A percentile compares a stretch with the other conserved stretches of the same genome.
Evolutionary conservation across 305 asterid genomes (phyloP).

Genomic region (Fraxinus velutina): DNA sequence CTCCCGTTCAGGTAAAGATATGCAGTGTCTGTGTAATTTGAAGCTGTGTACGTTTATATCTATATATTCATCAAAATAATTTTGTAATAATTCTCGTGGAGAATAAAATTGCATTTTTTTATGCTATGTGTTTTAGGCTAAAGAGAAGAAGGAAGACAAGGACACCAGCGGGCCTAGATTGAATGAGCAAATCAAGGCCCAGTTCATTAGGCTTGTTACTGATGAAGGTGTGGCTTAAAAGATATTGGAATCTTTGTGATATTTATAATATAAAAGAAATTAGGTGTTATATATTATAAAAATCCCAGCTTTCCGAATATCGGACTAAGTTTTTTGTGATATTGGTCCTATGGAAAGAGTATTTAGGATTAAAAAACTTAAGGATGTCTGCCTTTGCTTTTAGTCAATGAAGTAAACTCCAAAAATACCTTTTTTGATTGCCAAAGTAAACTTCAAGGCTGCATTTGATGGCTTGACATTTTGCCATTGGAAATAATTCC

Average conservation of each 20-base stretch:
- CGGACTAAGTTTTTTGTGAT: not conserved
- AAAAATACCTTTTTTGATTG: not conserved
- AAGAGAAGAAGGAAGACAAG: slow-evolving; percentile 43
- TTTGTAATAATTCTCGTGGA: not conserved
- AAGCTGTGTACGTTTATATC: not conserved
- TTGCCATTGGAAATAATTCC: not conserved
- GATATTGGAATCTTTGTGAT: not conserved
- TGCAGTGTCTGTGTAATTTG: not conserved
- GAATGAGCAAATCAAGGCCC: slow-evolving; percentile 64
- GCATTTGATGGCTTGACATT: not conserved
- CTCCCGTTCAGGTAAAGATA: slow-evolving; percentile 54
- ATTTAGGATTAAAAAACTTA: not conserved
- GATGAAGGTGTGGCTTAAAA: slow-evolving; percentile 53
- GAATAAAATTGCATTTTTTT: not conserved
- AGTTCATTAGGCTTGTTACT: slow-evolving; percentile 57
- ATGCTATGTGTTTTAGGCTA: slow-evolving; percentile 27
- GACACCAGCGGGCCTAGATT: slow-evolving; percentile 48
- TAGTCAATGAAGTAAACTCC: not conserved
- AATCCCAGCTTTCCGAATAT: not conserved
- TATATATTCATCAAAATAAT: not conserved
- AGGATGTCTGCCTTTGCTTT: not conserved
- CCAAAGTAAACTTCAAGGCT: not conserved
- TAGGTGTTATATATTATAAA: not conserved
- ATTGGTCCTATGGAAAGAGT: not conserved
- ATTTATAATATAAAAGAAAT: not conserved